Percentiles rank a stretch among this genome's conserved stretches.
Evolutionary conservation across 495 filamentous ascomycete species (phyloP).

Genomic region (Aspergillus asperescens): DNA sequence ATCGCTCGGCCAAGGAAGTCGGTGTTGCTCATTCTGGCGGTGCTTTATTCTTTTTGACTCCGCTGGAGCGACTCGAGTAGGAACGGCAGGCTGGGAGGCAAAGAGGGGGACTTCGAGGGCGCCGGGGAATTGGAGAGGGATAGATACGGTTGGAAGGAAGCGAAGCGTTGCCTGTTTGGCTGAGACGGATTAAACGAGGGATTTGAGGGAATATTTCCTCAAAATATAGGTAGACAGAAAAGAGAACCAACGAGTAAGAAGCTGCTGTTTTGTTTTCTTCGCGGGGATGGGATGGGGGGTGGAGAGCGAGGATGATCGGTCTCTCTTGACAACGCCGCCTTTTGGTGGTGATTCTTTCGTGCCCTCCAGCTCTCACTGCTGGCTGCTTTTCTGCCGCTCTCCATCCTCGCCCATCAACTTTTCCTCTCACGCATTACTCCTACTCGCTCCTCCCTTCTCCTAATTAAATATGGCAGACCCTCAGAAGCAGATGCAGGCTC

Average conservation of each 20-base stretch:
- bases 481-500: constrained; percentile 66
- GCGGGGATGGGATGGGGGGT: constrained; percentile 7
- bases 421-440: constrained; percentile 18
- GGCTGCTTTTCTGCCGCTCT: constrained; percentile 17
- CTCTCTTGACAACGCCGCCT: constrained; percentile 3
- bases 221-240: neutral
- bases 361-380: constrained; percentile 19
- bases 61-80: neutral
- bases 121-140: neutral
- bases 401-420: constrained; percentile 9
- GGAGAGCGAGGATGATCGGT: constrained; percentile 8
- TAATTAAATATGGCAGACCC: constrained; percentile 44
- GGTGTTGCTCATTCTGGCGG: constrained; percentile 78
- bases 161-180: constrained; percentile 14
- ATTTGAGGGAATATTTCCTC: neutral
- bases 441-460: constrained; percentile 11
- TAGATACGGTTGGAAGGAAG: constrained; percentile 8
- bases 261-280: neutral
- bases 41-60: neutral
- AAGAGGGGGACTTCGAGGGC: neutral
- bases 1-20: constrained; percentile 96
- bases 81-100: neutral
- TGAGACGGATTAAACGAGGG: constrained; percentile 1
- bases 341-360: constrained; percentile 13
- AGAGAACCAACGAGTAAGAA: neutral